A percentile compares a stretch with the other conserved stretches of the same genome.
Evolutionary conservation across 306 rosid species (phyloP).

Genomic region (Dryas drummondii): DNA sequence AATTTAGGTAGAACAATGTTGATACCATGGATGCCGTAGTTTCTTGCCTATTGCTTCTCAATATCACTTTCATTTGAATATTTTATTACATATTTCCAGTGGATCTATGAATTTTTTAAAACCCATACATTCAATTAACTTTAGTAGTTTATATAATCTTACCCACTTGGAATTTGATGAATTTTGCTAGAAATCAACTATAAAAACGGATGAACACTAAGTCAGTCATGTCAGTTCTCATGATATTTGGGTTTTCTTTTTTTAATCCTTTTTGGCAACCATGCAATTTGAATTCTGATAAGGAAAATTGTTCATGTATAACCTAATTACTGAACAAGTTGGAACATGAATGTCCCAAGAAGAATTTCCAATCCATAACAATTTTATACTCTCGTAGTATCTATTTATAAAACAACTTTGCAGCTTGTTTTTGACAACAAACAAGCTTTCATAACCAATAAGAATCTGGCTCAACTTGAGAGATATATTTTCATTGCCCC

Average conservation of each 20-base stretch:
- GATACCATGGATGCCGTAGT: not conserved
- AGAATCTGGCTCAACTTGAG: not conserved
- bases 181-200: no score
- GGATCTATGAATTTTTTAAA: no score
- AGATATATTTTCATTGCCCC: not conserved
- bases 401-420: conserved; percentile 10
- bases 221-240: no score
- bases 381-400: not conserved
- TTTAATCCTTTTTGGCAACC: no score
- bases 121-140: no score
- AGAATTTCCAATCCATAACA: conserved; percentile 5
- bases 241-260: no score
- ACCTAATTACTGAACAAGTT: no score
- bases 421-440: not conserved
- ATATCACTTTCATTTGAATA: not conserved
- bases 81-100: not conserved
- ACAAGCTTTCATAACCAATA: conserved; percentile 10
- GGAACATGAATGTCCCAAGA: not conserved
- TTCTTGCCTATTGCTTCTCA: not conserved
- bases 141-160: no score
- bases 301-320: not conserved
- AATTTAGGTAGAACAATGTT: not conserved
- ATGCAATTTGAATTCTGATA: not conserved
- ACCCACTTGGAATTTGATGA: no score
- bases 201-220: no score